A percentile compares a stretch with the other conserved stretches of the same genome.
These are phyloP conservation scores for Microsporum canis DNA, from an alignment of 2,329 filamentous ascomycete genomes.

Conservation along the genomic window DNA sequence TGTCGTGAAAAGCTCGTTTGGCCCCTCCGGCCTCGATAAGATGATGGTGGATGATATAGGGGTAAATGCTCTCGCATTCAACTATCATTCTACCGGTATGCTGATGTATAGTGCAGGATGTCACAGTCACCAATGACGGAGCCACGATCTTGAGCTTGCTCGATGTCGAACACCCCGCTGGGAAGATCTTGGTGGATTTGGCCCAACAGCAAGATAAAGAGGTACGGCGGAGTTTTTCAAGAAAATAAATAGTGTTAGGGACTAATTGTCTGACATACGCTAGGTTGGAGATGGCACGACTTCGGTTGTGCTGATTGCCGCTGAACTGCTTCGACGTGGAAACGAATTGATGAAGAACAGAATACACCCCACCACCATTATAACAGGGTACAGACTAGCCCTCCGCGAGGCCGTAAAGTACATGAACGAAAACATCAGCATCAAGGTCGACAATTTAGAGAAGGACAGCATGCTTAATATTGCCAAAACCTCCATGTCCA, in stretches of 20 bases:
- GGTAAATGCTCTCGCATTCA: slow-evolving; percentile 39
- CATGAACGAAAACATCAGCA: slow-evolving; percentile 96
- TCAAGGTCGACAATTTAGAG: slow-evolving; percentile 84
- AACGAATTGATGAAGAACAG: slow-evolving; percentile 99
- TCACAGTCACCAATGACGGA: slow-evolving; percentile 97
- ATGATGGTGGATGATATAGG: slow-evolving; percentile 99
- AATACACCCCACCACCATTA: slow-evolving; percentile 98
- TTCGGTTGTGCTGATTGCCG: slow-evolving; percentile 92
- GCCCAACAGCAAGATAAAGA: slow-evolving; percentile 99
- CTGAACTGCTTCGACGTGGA: slow-evolving; percentile 80
- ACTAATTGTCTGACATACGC: not conserved
- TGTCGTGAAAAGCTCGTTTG: slow-evolving; percentile 98
- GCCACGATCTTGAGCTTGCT: slow-evolving; percentile 91
- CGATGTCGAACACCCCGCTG: slow-evolving; percentile 94
- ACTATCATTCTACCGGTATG: slow-evolving; percentile 11
- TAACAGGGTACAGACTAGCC: slow-evolving; percentile 92
- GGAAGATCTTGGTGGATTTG: slow-evolving; percentile 95
- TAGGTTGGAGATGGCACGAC: slow-evolving; percentile 92
- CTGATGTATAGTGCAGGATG: slow-evolving; percentile 51
- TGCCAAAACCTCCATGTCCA: slow-evolving; percentile 98
- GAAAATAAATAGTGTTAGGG: not conserved
- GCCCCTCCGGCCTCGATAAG: slow-evolving; percentile 93
- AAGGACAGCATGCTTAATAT: slow-evolving; percentile 87
- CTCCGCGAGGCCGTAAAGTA: slow-evolving; percentile 95
- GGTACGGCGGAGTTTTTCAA: slow-evolving; percentile 22